Base-by-base conservation (phyloP, 2,329 filamentous ascomycete species). In the Penicillium crustosum region DNA sequence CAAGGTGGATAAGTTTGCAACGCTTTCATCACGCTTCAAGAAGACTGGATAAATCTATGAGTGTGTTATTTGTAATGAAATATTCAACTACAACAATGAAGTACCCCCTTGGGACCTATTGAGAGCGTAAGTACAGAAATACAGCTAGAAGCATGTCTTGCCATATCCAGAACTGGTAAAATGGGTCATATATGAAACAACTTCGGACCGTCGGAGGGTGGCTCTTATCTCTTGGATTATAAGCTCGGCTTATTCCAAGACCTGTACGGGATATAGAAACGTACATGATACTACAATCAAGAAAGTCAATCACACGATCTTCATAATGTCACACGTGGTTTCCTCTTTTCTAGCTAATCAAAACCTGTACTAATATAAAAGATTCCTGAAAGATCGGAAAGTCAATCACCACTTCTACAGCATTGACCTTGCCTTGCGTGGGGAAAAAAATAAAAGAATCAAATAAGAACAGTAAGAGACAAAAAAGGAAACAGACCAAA, bases 1-100 rank as follows among this genome's bases (percentile, higher is more conserved):
- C 53, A 84, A 83, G 66, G 80, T 81, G 33, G 84, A 88, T 48
- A 88, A 89, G 43, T 83, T 91, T 59, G 82, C 85, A 49, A 88
- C 88, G 59, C 84, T 91, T 67, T 89, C 88, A n/a, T 89, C 87
- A 33, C 83, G 89, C 61, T 91, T 91, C 68, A 89, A 88, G 49
- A 86, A 89, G 77, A 58, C 58, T 21, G 59, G 50, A 61, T 53
- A 19, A 83, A 82, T 25, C 31, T 33, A 33, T 15, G 12, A 33
- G 31, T 33, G 31, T 33, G 12, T 33, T 13, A 33, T 33, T 12
- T 21, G 6, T 38, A 47, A 42, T 41, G 21, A 35, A 35, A 35
- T 43, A 29, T 42, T 33, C n/a, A 7, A 19, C 25, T 47, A 47
- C 51, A 54, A 36, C 42, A 55, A 54, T 35, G 35, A 54, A 49